phyloP scores from a whole-genome alignment of 2,329 filamentous ascomycete genomes.

The Arachnomyces sp. region DNA sequence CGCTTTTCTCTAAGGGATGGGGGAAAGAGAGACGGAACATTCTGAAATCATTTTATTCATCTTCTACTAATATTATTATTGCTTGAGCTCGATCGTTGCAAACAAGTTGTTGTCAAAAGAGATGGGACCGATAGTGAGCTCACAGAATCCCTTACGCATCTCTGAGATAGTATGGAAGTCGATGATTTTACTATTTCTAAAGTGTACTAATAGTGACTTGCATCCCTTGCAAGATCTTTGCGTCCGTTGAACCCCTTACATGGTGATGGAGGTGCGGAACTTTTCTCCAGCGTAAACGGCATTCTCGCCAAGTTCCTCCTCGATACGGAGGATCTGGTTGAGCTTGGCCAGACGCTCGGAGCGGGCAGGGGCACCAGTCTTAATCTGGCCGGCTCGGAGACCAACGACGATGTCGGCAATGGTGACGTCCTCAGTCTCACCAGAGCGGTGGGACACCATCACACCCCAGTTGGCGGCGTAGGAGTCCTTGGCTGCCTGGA shows the following conservation, averaged over 20 bases:
- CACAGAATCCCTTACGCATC: too few species aligned
- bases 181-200: too few species aligned
- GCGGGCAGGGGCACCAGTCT: slow-evolving; percentile 91
- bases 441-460: slow-evolving; percentile 98
- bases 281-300: slow-evolving; percentile 85
- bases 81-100: too few species aligned
- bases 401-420: slow-evolving; percentile 97
- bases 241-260: slow-evolving; percentile 50
- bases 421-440: slow-evolving; percentile 99
- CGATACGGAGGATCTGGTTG: slow-evolving; percentile 99
- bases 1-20: too few species aligned
- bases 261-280: slow-evolving; percentile 84
- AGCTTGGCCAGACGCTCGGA: slow-evolving; percentile 99
- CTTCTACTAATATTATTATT: too few species aligned
- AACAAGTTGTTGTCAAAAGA: too few species aligned
- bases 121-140: too few species aligned
- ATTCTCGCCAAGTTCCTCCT: slow-evolving; percentile 92
- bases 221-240: slow-evolving; percentile 1
- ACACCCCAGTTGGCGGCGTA: slow-evolving; percentile 94
- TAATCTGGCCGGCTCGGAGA: slow-evolving; percentile 95
- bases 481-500: slow-evolving; percentile 98
- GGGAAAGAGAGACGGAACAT: too few species aligned
- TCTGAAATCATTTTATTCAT: too few species aligned
- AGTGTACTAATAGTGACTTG: slow-evolving; percentile 1
- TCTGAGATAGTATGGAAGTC: too few species aligned